Percentiles rank a stretch among this genome's conserved stretches.
These are phyloP conservation scores for Daldinia eschscholtzii DNA, from an alignment of 2,329 filamentous ascomycete species.

Conservation along the genomic window DNA sequence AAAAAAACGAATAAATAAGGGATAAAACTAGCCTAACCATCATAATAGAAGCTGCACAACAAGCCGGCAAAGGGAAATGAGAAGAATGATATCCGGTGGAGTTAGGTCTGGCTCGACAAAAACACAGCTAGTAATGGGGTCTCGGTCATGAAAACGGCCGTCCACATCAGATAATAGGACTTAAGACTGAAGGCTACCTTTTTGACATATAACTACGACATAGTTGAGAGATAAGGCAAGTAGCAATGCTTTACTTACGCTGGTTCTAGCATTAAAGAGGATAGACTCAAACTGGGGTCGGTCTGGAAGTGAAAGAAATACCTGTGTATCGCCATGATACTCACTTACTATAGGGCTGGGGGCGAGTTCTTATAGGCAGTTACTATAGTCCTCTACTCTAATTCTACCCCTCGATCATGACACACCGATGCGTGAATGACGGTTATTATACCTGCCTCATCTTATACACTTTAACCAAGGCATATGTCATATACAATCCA, in stretches of 20 bases:
- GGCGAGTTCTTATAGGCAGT: neutral
- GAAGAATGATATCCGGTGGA: neutral
- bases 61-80: conserved; percentile 68
- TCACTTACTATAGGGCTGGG: neutral
- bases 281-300: neutral
- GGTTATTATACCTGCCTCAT: no score
- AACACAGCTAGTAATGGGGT: neutral
- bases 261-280: neutral
- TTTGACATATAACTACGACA: neutral
- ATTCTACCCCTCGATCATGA: neutral
- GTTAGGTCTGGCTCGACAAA: neutral
- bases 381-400: neutral
- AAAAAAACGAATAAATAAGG: neutral
- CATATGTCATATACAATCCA: no score
- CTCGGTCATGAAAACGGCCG: neutral
- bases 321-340: neutral
- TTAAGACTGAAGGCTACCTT: neutral
- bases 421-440: no score
- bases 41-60: conserved; percentile 66
- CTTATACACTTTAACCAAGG: no score
- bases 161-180: neutral
- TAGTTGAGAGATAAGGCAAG: neutral
- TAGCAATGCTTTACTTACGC: neutral
- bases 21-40: conserved; percentile 8
- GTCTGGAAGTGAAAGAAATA: neutral